Percentiles rank a stretch among this genome's conserved stretches.
phyloP scores from a whole-genome alignment of 345 rosid genomes.

The Triadica sebifera region DNA sequence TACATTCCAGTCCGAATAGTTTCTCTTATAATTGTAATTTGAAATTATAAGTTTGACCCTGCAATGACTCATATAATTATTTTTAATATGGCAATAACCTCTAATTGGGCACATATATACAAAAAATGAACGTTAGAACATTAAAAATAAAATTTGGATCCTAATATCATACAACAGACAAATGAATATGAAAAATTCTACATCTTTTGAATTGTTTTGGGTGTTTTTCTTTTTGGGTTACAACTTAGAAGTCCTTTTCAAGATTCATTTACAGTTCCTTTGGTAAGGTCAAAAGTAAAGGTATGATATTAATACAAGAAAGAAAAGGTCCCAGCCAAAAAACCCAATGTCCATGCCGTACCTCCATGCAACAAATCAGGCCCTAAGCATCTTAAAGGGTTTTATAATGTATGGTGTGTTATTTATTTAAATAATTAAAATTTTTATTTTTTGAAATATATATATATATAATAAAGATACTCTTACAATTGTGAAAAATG shows the following conservation, averaged over 20 bases:
- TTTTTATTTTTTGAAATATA: no score
- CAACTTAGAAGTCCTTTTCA: no score
- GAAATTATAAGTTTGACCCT: conserved; percentile 53
- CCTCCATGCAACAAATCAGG: conserved; percentile 24
- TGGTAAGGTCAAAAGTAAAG: conserved; percentile 7
- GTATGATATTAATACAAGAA: conserved; percentile 12
- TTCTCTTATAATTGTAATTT: conserved; percentile 46
- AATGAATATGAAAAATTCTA: no score
- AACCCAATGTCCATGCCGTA: conserved; percentile 28
- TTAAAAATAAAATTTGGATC: no score
- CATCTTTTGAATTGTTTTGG: no score
- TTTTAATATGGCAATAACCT: conserved; percentile 61
- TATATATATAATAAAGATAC: no score
- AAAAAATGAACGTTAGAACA: no score
- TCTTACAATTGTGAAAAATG: no score
- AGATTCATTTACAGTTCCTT: not conserved
- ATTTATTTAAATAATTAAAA: no score
- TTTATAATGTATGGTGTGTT: no score
- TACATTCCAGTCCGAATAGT: conserved; percentile 58
- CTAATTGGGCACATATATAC: conserved; percentile 54
- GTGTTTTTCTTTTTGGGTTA: no score
- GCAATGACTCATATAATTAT: conserved; percentile 46
- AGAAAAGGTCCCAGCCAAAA: conserved; percentile 30
- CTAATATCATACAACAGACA: no score
- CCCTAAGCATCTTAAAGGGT: conserved; percentile 26